These are phyloP conservation scores for Tardiomyces digboiensis DNA, from an alignment of 1,139 yeast species.

Conservation along the genomic window DNA sequence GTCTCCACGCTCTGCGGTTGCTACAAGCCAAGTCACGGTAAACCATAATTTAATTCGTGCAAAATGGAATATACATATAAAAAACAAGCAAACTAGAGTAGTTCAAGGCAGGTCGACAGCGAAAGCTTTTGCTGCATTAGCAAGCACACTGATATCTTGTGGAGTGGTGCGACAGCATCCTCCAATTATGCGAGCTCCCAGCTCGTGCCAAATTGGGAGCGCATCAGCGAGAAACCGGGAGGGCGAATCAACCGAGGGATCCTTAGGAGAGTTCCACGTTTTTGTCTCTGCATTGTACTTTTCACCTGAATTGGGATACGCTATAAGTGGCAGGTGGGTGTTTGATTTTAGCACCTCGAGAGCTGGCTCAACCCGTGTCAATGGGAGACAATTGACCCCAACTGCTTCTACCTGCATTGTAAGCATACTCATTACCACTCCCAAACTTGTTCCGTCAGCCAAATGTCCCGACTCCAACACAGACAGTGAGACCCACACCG, in stretches of 20 bases:
- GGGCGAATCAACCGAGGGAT: background rate
- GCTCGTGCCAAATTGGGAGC: conserved; percentile 8
- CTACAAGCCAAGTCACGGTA: background rate
- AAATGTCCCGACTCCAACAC: conserved; percentile 11
- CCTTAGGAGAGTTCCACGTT: conserved; percentile 20
- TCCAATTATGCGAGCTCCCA: conserved; percentile 12
- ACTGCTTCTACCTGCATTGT: conserved; percentile 21
- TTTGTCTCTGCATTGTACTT: conserved; percentile 32
- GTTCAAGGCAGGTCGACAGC: too few relatives aligned
- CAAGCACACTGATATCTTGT: conserved; percentile 2
- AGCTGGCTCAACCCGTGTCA: conserved; percentile 20
- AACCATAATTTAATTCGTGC: background rate
- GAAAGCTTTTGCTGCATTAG: conserved; percentile 15
- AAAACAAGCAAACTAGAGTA: too few relatives aligned
- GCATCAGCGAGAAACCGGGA: conserved; percentile 5
- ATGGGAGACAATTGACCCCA: conserved; percentile 38
- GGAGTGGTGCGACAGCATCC: conserved; percentile 18
- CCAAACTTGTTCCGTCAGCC: conserved; percentile 13
- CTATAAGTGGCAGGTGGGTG: conserved; percentile 26
- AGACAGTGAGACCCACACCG: conserved; percentile 32
- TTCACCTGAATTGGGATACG: conserved; percentile 54
- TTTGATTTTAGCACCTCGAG: conserved; percentile 18
- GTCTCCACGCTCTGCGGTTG: conserved; percentile 47
- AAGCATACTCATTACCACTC: conserved; percentile 1
- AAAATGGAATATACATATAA: too few relatives aligned